Base-by-base conservation (phyloP, 129 eudicot species). In the Glebionis coronaria region DNA sequence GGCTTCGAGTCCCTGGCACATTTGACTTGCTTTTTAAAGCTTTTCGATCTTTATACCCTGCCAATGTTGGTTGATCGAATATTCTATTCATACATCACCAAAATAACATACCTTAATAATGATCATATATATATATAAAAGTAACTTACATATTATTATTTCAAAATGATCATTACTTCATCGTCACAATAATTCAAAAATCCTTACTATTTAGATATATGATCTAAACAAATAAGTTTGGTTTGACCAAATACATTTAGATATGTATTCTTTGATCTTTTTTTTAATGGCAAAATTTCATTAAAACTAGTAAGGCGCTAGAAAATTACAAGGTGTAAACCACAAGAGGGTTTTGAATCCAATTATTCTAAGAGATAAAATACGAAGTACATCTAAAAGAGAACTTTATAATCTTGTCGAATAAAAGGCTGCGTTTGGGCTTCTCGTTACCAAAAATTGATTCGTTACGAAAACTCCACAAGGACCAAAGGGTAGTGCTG, bases 101-200 rank as follows among this genome's bases (percentile, higher is more conserved):
- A 76, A 68, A 75, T 68, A 76, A 52, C 80, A 76, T 76, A 61
- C 27, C 75, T 42, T 51, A 53, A 76, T 76, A 40, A 76, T 60
- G 29, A 61, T 28, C 71, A 16, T 64, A 23, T 44, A 18, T 64
- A 25, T 54, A 51, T 60, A 58, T n/a, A n/a, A n/a, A n/a, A 76
- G 2, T 68, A 76, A 68, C 16, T n/a, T 29, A 29, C 35, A 29
- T 59, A 59, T 40, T 67, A 12, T 40, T 53, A 23, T 15, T 44
- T 58, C 49, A 11, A 52, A 47, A 67, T 74, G 56, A 49, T 35
- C 38, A 15, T 29, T 59, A 60, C 63, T 57, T 58, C 73, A 65
- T 61, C 68, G 18, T 67, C 68, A 49, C 56, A 59, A 75, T 75
- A 50, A 23, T 50, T 29, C 67, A 67, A 68, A 49, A 40, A 59